Conservation (phyloP, 208 protist species). For the Balamuthia mandrillaris region DNA sequence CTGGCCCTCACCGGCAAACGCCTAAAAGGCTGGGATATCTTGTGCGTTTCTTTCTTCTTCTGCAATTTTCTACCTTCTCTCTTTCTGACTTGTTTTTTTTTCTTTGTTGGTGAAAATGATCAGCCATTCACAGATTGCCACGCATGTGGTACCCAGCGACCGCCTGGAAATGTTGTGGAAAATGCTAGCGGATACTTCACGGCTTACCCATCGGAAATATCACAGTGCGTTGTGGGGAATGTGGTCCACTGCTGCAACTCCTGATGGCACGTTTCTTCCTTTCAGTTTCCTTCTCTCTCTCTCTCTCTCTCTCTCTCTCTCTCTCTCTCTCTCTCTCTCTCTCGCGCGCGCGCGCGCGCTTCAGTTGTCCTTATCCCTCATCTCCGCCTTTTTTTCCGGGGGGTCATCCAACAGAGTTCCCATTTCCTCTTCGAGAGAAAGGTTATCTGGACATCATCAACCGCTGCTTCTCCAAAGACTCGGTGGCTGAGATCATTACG, state of each 20-base stretch:
- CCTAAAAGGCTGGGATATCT: not conserved
- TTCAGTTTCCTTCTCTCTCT: not conserved
- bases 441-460: slow-evolving; percentile 31
- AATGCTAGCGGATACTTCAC: not conserved
- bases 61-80: not conserved
- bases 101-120: not conserved
- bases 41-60: not conserved
- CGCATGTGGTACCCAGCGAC: not conserved
- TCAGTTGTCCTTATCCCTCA: not conserved
- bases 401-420: not conserved
- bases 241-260: no score
- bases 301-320: not conserved
- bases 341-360: not conserved
- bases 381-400: not conserved
- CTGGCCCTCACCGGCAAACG: slow-evolving; percentile 25
- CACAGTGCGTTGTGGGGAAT: no score
- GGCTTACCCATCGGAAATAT: no score
- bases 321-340: not conserved
- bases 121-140: not conserved
- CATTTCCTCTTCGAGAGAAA: slow-evolving; percentile 6
- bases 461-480: not conserved
- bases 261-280: no score
- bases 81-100: not conserved
- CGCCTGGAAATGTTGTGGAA: not conserved
- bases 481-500: not conserved